These are phyloP conservation scores for Beauveria bassiana DNA, from an alignment of 2,329 filamentous ascomycete genomes.

Conservation along the genomic window DNA sequence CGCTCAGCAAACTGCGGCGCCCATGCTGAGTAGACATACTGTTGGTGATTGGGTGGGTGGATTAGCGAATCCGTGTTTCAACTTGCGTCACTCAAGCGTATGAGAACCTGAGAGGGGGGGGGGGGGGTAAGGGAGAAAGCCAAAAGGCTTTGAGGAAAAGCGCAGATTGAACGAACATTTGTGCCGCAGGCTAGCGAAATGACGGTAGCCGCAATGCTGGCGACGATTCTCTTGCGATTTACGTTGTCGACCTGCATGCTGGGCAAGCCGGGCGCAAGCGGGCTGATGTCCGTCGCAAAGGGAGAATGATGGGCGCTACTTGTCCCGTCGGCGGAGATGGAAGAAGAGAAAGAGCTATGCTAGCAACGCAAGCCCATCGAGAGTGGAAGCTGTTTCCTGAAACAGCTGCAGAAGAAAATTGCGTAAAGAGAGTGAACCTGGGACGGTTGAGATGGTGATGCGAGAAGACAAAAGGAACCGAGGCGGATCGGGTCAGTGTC, in stretches of 20 bases:
- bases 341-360: background rate
- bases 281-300: background rate
- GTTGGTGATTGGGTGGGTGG: slow-evolving; percentile 3
- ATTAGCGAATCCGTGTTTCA: slow-evolving; percentile 4
- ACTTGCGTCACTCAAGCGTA: background rate
- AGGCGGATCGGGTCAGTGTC: slow-evolving; percentile 3
- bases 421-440: background rate
- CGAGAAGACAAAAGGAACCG: background rate
- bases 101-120: too few species aligned
- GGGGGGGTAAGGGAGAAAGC: too few species aligned
- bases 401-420: background rate
- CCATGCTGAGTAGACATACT: slow-evolving; percentile 99
- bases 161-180: slow-evolving; percentile 55
- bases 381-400: background rate
- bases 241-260: slow-evolving; percentile 40
- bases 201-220: slow-evolving; percentile 75
- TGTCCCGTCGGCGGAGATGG: background rate
- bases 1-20: slow-evolving; percentile 88
- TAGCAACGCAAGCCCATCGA: background rate
- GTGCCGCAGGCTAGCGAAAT: slow-evolving; percentile 88
- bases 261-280: background rate
- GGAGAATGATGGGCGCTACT: slow-evolving; percentile 5
- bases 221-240: slow-evolving; percentile 63
- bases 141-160: background rate
- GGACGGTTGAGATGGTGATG: background rate